phyloP scores from a whole-genome alignment of 2,329 filamentous ascomycete species.

The Aspergillus tamarii region DNA sequence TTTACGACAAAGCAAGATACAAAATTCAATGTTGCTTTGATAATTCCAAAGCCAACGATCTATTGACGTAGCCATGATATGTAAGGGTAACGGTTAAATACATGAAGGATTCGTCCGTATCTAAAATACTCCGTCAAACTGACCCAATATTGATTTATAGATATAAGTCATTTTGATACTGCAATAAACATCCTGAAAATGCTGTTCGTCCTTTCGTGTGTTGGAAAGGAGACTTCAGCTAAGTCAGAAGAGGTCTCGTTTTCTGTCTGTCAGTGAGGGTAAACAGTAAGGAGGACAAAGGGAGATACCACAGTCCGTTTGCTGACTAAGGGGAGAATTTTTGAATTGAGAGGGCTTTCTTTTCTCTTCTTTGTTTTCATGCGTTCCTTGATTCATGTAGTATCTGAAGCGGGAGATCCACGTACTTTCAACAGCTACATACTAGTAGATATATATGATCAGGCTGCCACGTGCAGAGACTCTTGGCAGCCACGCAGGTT shows the following conservation, averaged over 20 bases:
- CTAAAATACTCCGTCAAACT: not conserved
- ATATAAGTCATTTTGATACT: not conserved
- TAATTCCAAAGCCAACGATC: not conserved
- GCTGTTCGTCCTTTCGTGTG: not conserved
- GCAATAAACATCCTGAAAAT: not conserved
- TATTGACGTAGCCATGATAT: not conserved
- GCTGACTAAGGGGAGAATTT: too few relatives aligned
- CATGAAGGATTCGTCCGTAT: not conserved
- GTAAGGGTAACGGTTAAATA: not conserved
- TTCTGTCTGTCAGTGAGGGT: not conserved
- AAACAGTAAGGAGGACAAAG: not conserved
- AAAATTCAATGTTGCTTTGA: not conserved
- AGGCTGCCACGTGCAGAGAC: not conserved
- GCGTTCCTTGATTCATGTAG: not conserved
- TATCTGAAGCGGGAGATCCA: not conserved
- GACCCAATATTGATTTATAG: not conserved
- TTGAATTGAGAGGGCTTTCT: not conserved
- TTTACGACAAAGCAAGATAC: not conserved
- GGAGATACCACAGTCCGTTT: not conserved
- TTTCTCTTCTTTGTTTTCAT: too few relatives aligned
- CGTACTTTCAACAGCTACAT: not conserved
- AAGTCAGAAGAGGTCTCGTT: not conserved
- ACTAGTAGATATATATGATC: not conserved
- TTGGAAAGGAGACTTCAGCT: not conserved
- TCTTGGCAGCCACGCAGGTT: constrained; percentile 1